Conservation (phyloP, 495 filamentous ascomycete species). For the Aspergillus nidulans region DNA sequence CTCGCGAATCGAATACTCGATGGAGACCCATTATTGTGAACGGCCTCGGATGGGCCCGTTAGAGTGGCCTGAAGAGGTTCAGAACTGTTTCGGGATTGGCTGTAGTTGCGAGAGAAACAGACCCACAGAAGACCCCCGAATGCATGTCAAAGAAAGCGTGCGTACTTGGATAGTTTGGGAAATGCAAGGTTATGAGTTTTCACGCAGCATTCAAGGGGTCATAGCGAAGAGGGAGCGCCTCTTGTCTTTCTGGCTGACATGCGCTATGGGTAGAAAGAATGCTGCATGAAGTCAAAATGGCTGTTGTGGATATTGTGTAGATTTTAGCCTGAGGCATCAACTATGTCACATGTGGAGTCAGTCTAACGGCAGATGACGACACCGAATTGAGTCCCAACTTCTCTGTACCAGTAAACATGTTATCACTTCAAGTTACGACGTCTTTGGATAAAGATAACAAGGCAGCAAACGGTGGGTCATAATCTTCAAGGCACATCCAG, state of each 20-base stretch:
- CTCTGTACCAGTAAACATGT: not conserved
- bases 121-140: conserved; percentile 14
- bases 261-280: not conserved
- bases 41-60: not conserved
- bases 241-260: not conserved
- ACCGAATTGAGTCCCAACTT: not conserved
- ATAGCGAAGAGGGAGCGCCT: not conserved
- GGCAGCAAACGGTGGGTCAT: not conserved
- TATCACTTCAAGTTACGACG: not conserved
- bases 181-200: not conserved
- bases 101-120: not conserved
- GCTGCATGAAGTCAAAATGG: not conserved
- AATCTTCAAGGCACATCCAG: not conserved
- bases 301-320: not conserved
- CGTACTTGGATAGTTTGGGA: not conserved
- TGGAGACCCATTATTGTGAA: not conserved
- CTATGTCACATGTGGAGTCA: conserved; percentile 1
- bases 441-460: not conserved
- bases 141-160: not conserved
- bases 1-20: not conserved
- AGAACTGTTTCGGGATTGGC: not conserved
- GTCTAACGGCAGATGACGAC: not conserved
- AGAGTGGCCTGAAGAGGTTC: not conserved
- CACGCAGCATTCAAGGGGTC: not conserved
- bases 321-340: not conserved